These are phyloP conservation scores for Verticillium nonalfalfae DNA, from an alignment of 2,329 filamentous ascomycete genomes.

Conservation along the genomic window DNA sequence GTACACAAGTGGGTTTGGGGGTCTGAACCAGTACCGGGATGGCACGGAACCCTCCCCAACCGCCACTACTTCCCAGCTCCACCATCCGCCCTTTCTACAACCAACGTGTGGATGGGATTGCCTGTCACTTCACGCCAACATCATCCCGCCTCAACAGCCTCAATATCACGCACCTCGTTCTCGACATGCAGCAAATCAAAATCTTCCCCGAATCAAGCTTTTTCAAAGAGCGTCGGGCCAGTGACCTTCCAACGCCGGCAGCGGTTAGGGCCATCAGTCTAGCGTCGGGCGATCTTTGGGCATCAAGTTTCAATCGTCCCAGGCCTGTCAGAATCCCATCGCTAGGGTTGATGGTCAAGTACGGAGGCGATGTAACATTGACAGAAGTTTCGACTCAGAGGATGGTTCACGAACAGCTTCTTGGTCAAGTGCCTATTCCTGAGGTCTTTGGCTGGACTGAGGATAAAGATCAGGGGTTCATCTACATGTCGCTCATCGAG, in stretches of 20 bases:
- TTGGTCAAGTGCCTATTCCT: constrained; percentile 8
- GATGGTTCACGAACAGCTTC: constrained; percentile 17
- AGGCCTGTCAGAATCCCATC: constrained; percentile 23
- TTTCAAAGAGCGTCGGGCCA: constrained; percentile 13
- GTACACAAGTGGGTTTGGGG: too few relatives aligned
- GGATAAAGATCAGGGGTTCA: not conserved
- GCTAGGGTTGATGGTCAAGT: constrained; percentile 26
- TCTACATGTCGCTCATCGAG: not conserved
- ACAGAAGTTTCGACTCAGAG: constrained; percentile 21
- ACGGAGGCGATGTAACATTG: constrained; percentile 21
- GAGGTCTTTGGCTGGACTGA: not conserved
- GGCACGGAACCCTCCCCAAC: too few relatives aligned
- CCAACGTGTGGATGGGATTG: too few relatives aligned
- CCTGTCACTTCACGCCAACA: too few relatives aligned
- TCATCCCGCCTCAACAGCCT: too few relatives aligned
- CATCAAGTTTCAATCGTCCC: constrained; percentile 16
- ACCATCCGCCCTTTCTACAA: too few relatives aligned
- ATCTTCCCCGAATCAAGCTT: constrained; percentile 10
- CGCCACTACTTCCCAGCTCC: too few relatives aligned
- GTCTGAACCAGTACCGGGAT: too few relatives aligned
- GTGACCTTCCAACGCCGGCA: constrained; percentile 19
- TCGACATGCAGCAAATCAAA: not conserved
- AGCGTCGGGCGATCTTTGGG: constrained; percentile 8
- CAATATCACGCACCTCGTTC: too few relatives aligned
- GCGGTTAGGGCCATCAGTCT: constrained; percentile 20